Conservation (phyloP, 1,139 yeast species). For the Candida freyschussii region DNA sequence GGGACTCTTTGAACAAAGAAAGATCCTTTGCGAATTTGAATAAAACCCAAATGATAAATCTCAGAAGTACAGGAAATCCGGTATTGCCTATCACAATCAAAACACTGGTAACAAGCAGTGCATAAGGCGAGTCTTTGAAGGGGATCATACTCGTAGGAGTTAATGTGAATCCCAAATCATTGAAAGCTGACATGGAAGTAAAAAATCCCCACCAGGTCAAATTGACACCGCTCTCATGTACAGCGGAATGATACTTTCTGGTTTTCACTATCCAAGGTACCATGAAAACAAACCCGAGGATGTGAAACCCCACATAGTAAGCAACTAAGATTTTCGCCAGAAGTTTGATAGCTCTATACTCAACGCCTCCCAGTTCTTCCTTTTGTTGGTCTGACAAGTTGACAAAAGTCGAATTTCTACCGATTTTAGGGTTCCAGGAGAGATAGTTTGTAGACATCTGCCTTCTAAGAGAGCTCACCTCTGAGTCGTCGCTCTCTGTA, state of each 20-base stretch:
- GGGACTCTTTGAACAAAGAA: constrained; percentile 65
- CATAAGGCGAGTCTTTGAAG: constrained; percentile 59
- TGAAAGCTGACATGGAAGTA: constrained; percentile 71
- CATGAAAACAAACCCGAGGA: constrained; percentile 52
- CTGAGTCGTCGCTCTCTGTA: constrained; percentile 23
- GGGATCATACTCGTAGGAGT: constrained; percentile 74
- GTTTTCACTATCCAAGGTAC: constrained; percentile 61
- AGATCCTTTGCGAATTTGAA: constrained; percentile 63
- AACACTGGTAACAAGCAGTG: constrained; percentile 56
- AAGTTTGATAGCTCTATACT: constrained; percentile 81
- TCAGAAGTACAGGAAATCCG: constrained; percentile 78
- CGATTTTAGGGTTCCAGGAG: constrained; percentile 87
- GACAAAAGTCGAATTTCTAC: constrained; percentile 92
- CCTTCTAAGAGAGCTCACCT: constrained; percentile 19
- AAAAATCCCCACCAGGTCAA: constrained; percentile 94
- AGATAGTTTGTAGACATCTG: constrained; percentile 59
- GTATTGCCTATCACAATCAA: constrained; percentile 88
- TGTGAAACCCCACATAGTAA: constrained; percentile 74
- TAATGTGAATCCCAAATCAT: constrained; percentile 77
- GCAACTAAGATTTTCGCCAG: constrained; percentile 58
- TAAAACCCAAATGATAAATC: constrained; percentile 77
- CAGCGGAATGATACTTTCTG: constrained; percentile 36
- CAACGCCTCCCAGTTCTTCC: constrained; percentile 95
- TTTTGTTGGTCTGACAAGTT: constrained; percentile 78
- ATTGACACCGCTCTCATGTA: constrained; percentile 52